Conservation (phyloP, 805 yeast genomes). For the Hanseniaspora jakobsenii region DNA sequence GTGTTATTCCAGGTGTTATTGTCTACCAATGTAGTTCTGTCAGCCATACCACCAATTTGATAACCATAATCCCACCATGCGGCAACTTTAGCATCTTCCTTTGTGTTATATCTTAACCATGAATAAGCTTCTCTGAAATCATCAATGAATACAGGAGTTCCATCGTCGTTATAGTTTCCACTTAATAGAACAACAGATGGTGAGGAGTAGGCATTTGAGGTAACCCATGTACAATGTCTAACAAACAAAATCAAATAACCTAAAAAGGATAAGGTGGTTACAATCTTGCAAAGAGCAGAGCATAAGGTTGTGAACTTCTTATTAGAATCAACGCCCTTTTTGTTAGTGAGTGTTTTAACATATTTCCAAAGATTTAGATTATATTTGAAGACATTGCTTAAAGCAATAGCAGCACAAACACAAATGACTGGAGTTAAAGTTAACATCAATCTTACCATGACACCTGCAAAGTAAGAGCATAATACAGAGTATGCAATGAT, state of each 20-base stretch:
- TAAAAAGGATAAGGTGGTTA: slow-evolving; percentile 53
- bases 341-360: slow-evolving; percentile 3
- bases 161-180: slow-evolving; percentile 53
- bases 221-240: slow-evolving; percentile 93
- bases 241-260: slow-evolving; percentile 74
- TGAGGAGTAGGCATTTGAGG: slow-evolving; percentile 88
- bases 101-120: slow-evolving; percentile 96
- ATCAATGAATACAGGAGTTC: slow-evolving; percentile 73
- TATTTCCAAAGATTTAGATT: slow-evolving; percentile 50
- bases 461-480: slow-evolving; percentile 96
- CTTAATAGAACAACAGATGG: slow-evolving; percentile 94
- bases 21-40: slow-evolving; percentile 93
- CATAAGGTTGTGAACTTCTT: slow-evolving; percentile 6
- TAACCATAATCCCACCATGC: slow-evolving; percentile 99
- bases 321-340: slow-evolving; percentile 16
- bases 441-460: slow-evolving; percentile 94
- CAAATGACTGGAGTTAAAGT: slow-evolving; percentile 94
- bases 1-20: slow-evolving; percentile 99
- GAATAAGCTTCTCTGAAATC: slow-evolving; percentile 98
- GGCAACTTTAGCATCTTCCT: slow-evolving; percentile 90
- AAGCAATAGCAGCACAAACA: slow-evolving; percentile 80
- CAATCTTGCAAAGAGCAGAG: slow-evolving; percentile 6
- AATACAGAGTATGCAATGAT: slow-evolving; percentile 84
- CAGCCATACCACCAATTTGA: slow-evolving; percentile 99
- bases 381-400: slow-evolving; percentile 71